phyloP scores from a whole-genome alignment of 345 rosid species.

The Citrus cavaleriei region DNA sequence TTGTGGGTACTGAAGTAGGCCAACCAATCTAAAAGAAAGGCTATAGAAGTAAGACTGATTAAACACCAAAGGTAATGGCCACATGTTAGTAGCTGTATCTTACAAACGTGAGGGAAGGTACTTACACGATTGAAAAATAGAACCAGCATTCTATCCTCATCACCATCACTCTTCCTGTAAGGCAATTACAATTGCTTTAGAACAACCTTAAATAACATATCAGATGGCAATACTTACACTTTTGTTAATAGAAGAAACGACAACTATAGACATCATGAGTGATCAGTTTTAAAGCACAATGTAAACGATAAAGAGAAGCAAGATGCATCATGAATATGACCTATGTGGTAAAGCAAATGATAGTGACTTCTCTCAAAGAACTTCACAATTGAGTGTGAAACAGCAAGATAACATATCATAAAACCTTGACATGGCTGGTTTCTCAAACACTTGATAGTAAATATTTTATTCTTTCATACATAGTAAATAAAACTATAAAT shows the following conservation, averaged over 20 bases:
- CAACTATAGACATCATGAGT: not conserved
- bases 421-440: not conserved
- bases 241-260: not conserved
- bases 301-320: not conserved
- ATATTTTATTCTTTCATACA: not conserved
- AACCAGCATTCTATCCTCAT: conserved; percentile 87
- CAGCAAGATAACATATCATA: not conserved
- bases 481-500: not conserved
- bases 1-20: conserved; percentile 94
- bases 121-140: conserved; percentile 75
- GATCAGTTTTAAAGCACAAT: not conserved
- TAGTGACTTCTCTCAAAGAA: not conserved
- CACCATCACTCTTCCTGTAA: conserved; percentile 72
- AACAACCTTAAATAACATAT: conserved; percentile 1
- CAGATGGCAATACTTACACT: not conserved
- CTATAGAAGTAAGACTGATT: not conserved
- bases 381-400: not conserved
- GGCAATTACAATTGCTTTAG: conserved; percentile 10
- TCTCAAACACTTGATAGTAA: not conserved
- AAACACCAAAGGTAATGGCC: not conserved
- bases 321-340: not conserved
- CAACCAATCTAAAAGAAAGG: conserved; percentile 71
- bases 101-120: not conserved
- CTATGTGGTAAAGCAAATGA: not conserved
- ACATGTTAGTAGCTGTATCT: not conserved